phyloP scores from a whole-genome alignment of 805 yeast species.

The Nakazawaea holstii region DNA sequence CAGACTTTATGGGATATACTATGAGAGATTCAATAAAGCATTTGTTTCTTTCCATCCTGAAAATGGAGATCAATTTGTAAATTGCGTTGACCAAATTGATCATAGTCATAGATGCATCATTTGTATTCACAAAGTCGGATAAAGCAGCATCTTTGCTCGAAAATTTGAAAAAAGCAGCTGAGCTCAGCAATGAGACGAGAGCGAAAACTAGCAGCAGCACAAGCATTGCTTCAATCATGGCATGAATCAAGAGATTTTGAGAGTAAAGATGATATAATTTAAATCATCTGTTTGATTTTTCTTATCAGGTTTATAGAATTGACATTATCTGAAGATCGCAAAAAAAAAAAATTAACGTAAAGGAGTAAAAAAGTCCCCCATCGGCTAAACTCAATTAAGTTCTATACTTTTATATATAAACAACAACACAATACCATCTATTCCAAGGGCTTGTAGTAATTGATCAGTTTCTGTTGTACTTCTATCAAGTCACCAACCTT shows the following conservation, averaged over 20 bases:
- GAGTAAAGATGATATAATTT: too few relatives aligned
- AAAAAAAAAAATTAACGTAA: too few relatives aligned
- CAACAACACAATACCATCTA: background rate
- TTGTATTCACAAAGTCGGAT: conserved; percentile 17
- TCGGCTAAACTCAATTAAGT: too few relatives aligned
- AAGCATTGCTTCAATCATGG: too few relatives aligned
- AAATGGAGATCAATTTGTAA: conserved; percentile 2
- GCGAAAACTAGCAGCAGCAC: too few relatives aligned
- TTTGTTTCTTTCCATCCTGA: conserved; percentile 11
- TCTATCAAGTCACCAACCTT: conserved; percentile 8
- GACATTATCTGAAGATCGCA: too few relatives aligned
- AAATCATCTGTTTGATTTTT: too few relatives aligned
- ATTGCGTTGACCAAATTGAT: conserved; percentile 1
- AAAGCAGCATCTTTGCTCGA: background rate
- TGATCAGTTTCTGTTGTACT: conserved; percentile 5
- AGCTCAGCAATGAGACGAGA: too few relatives aligned
- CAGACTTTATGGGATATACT: conserved; percentile 5
- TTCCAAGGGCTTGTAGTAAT: conserved; percentile 10
- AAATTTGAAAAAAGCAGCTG: background rate
- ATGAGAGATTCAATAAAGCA: conserved; percentile 15
- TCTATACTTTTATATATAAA: too few relatives aligned
- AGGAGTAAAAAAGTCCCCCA: too few relatives aligned
- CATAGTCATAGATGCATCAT: conserved; percentile 1
- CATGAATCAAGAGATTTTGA: too few relatives aligned
- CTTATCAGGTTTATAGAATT: too few relatives aligned